Conservation (phyloP, 1,139 yeast species). For the Candida sanyaensis region DNA sequence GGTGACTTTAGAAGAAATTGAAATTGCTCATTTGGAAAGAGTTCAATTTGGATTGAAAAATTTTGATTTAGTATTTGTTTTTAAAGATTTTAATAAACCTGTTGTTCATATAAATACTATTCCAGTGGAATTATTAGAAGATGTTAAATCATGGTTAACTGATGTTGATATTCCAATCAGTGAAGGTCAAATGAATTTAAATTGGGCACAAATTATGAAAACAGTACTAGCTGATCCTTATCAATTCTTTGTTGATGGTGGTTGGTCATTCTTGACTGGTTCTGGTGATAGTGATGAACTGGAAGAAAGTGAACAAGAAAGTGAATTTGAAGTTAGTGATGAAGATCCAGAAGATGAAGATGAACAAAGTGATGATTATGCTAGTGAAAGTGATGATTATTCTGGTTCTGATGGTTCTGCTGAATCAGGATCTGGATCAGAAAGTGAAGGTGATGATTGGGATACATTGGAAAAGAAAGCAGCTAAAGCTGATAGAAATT, state of each 20-base stretch:
- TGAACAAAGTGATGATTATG: conserved; percentile 52
- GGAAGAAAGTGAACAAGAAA: conserved; percentile 62
- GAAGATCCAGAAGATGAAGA: conserved; percentile 79
- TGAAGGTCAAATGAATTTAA: conserved; percentile 94
- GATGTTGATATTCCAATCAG: conserved; percentile 94
- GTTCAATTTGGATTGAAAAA: conserved; percentile 96
- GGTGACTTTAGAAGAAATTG: conserved; percentile 87
- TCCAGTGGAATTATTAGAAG: conserved; percentile 90
- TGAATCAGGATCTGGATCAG: conserved; percentile 30
- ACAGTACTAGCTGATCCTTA: conserved; percentile 91
- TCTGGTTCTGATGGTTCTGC: conserved; percentile 24
- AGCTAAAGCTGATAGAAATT: conserved; percentile 42
- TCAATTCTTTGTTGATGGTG: conserved; percentile 91
- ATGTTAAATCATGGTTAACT: conserved; percentile 93
- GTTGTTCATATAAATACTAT: conserved; percentile 93
- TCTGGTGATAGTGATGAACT: conserved; percentile 65
- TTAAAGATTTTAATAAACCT: conserved; percentile 84
- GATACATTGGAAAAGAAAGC: conserved; percentile 73
- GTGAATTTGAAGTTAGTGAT: conserved; percentile 61
- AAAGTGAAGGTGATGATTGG: conserved; percentile 67
- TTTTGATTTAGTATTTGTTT: conserved; percentile 93
- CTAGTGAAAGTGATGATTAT: conserved; percentile 48
- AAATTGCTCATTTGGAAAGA: conserved; percentile 93
- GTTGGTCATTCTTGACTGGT: conserved; percentile 90
- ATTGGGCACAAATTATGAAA: conserved; percentile 96